Evolutionary conservation across 179 eudicot species (phyloP), one percentile per base, ranked within the genome.

Genomic region (Silene coronaria): DNA sequence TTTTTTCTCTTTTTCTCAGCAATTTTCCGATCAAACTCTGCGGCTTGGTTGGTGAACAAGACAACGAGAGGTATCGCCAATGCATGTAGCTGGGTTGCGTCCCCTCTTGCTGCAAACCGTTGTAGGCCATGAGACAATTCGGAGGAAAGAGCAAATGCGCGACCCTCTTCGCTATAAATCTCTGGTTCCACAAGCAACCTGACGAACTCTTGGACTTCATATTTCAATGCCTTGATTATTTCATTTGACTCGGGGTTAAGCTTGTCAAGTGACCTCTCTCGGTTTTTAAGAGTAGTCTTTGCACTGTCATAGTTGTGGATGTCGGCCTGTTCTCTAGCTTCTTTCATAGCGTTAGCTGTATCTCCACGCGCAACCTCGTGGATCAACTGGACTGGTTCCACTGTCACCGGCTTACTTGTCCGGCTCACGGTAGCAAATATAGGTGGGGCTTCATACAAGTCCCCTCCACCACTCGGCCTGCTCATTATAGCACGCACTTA

Each of bases 111-210:
- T 13, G 74, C 74, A 10, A 70, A 68, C 36, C 79, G 66, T 51
- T 76, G 79, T 45, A 65, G 68, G 4, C 45, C 65, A 4, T 76
- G 79, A 11, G 68, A 76, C 34, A 42, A 22, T 67, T 76, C 74
- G 2, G 64, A 68, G 17, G 79, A 73, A 3, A 76, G 66, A 0
- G 79, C 74, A 24, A 68, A 76, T 10, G 74, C 28, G 1, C 38
- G 67, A 0, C 79, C 79, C 14, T 34, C 13, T 9, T 46, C 2
- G 12, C 34, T 17, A 53, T 68, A 76, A 0, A 26, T 59, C 19
- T 57, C 60, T 0, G 57, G 74, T 12, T 66, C 17, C 32, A 6
- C 26, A 55, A 76, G 60, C 10, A 57, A 24, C 19, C 42, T 69
- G 0, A 38, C 7, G 28, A 58, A 27, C 11, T n/a, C 17, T 10